Base-by-base conservation (phyloP, 2,329 filamentous ascomycete species). In the Colletotrichum lindemuthianum region DNA sequence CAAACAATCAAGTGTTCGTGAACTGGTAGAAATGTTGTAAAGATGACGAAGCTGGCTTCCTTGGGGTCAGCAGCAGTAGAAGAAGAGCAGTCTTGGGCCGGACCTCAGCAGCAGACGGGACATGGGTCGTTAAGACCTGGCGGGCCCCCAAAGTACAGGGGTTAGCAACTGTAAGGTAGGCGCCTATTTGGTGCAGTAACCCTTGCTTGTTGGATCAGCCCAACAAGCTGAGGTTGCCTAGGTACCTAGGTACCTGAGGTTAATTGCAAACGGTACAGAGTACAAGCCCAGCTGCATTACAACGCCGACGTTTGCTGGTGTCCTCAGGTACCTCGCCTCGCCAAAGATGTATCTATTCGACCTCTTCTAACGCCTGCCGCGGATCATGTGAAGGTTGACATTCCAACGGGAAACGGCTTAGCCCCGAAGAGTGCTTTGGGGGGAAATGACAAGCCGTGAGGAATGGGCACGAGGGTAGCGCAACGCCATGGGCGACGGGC, bases 331-430 rank as follows among this genome's bases (percentile, higher is more conserved):
- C 39, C 54, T 34, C 39, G 32, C 24, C 24, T 24, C 4, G 24
- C 4, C 24, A 24, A 24, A 24, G 24, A 24, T 24, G 24, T 24
- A 24, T 4, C 4, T 24, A 24, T 24, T 24, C 24, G 32, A 34
- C 47, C 13, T 8, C 48, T 36, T 7, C 2, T 34, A 57, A 37
- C 47, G 13, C 47, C 37, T 55, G 45, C 45, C 51, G 45, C 36
- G 58, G 63, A 65, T 65, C 63, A 65, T 65, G 63, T 65, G 63
- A 65, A 65, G 34, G 58, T 65, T 40, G 63, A 57, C 52, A 57
- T 63, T 48, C 13, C 13, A 16, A 48, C 24, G 24, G 24, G 24
- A 40, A 40, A 51, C 9, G 36, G 12, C 39, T 32, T 36, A 59
- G 55, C 56, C 40, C 40, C 51, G 41, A 44, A n/a, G 12, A 24